Evolutionary conservation across 345 rosid genomes (phyloP), one percentile per base, ranked within the genome.

Genomic region (Isatis tinctoria): DNA sequence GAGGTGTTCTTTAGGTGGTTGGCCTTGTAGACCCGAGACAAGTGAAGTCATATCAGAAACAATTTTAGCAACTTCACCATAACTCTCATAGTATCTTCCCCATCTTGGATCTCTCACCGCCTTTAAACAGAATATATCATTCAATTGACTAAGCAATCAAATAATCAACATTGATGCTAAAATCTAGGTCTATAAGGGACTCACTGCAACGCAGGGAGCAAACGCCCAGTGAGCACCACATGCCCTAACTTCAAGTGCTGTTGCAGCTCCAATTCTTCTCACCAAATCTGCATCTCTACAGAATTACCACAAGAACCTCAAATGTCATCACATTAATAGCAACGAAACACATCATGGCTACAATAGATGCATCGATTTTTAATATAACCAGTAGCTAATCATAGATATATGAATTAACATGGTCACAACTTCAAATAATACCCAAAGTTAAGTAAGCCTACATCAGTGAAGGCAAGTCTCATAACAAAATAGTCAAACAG

Each of bases 71-170:
- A 82, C 89, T 80, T 93, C 98, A 17, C 92, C 72, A 53, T 78
- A 93, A 72, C 94, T 83, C 83, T 93, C 98, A 57, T 91, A 89
- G 62, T 85, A 82, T 76, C 98, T 74, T 80, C 97, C 97, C 96
- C 97, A 93, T 58, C 98, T 84, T 0, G 96, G 89, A 80, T 91
- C 98, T 76, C 76, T 82, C 80, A 82, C 74, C 13, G 85, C 88
- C 65, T 73, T 8, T n/a, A 59, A 26, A 9, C 10, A 41, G 18
- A 52, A 24, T 27, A 67, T n/a, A 11, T 10, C 49, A 37, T 39
- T 67, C 12, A 35, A 1, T 35, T 66, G 14, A 35, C 24, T 22
- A 51, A 27, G 37, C 24, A 37, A 24, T n/a, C 22, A 14, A 43
- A 54, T 20, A 8, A 6, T 27, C 17, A 49, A 9, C 1, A 13